phyloP scores from a whole-genome alignment of 169 alveolate genomes.

The Plasmodium cynomolgi region DNA sequence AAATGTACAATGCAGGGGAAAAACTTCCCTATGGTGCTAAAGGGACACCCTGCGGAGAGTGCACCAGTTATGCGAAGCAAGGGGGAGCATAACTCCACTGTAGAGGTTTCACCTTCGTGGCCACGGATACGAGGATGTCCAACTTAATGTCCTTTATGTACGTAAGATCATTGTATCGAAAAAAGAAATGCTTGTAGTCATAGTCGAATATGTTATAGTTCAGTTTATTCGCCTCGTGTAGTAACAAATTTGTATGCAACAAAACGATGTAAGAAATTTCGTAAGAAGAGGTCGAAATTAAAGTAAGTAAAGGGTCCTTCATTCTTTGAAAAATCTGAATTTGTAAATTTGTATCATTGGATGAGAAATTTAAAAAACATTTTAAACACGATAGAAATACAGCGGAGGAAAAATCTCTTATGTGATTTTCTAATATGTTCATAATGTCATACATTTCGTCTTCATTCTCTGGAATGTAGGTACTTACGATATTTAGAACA shows the following conservation, averaged over 20 bases:
- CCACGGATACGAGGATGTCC: constrained; percentile 84
- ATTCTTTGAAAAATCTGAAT: constrained; percentile 83
- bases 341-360: constrained; percentile 81
- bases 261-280: constrained; percentile 87
- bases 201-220: constrained; percentile 76
- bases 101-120: constrained; percentile 79
- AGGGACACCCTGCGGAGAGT: not conserved
- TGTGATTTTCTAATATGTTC: constrained; percentile 96
- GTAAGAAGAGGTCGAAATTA: constrained; percentile 82
- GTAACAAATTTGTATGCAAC: constrained; percentile 77
- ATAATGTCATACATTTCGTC: constrained; percentile 97
- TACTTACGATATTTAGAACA: constrained; percentile 92
- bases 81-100: not conserved
- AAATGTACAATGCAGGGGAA: not conserved
- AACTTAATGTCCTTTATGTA: constrained; percentile 88
- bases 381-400: constrained; percentile 94
- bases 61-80: not conserved
- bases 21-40: not conserved
- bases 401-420: constrained; percentile 95
- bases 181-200: constrained; percentile 85
- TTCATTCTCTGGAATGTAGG: constrained; percentile 92
- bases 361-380: constrained; percentile 86
- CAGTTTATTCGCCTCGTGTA: constrained; percentile 69
- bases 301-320: constrained; percentile 87
- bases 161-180: constrained; percentile 88